Conservation (phyloP, 345 rosid genomes). For the Cardamine occulta region DNA sequence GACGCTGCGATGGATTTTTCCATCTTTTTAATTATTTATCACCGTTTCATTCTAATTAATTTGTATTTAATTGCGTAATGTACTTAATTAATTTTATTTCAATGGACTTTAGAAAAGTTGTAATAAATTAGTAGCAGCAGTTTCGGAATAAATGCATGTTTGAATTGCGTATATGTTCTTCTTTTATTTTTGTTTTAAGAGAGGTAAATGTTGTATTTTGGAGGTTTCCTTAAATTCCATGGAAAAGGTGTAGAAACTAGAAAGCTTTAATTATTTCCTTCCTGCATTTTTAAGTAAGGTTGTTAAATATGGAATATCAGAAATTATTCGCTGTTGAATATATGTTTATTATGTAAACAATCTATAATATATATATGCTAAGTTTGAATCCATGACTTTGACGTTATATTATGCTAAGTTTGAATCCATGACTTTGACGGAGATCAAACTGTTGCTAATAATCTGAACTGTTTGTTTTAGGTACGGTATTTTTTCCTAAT, state of each 20-base stretch:
- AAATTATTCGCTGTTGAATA: background rate
- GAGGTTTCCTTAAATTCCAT: background rate
- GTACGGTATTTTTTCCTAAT: background rate
- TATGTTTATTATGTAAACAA: background rate
- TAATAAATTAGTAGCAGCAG: background rate
- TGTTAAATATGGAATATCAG: background rate
- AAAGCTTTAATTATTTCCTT: background rate
- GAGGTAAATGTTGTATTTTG: background rate
- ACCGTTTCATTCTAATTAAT: slow-evolving; percentile 15
- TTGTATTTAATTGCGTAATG: background rate
- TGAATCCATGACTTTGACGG: slow-evolving; percentile 16
- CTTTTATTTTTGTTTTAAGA: background rate
- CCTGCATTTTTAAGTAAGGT: slow-evolving; percentile 3
- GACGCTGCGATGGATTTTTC: slow-evolving; percentile 24
- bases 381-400: slow-evolving; percentile 12
- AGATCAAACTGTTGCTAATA: background rate
- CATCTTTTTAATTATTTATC: background rate
- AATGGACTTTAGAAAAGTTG: background rate
- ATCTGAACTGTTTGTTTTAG: background rate
- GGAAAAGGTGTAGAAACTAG: background rate
- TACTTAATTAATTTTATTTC: background rate
- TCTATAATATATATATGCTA: background rate
- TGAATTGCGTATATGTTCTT: background rate
- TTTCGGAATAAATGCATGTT: background rate
- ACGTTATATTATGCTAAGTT: slow-evolving; percentile 5